A percentile compares a stretch with the other conserved stretches of the same genome.
Conservation (phyloP, 345 rosid genomes). For the Melaleuca alternifolia region DNA sequence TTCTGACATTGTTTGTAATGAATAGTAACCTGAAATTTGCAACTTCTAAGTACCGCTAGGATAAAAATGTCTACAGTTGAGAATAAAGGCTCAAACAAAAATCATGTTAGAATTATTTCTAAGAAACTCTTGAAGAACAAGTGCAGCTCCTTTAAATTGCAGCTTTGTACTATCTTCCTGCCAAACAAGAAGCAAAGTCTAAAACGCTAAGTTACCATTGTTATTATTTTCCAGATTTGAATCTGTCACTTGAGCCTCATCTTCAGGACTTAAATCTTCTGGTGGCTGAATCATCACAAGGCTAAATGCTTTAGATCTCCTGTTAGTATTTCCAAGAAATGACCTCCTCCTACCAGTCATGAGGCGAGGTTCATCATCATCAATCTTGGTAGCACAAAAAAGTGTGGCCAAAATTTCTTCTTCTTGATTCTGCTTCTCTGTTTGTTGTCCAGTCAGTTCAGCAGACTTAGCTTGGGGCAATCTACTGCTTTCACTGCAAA, state of each 20-base stretch:
- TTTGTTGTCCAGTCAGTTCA: neutral
- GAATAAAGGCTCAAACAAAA: neutral
- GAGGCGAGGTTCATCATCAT: neutral
- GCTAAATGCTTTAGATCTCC: neutral
- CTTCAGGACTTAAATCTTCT: neutral
- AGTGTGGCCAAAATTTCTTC: slow-evolving; percentile 1
- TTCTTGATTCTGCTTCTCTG: neutral
- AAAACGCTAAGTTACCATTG: neutral
- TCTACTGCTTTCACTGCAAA: neutral
- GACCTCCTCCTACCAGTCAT: neutral
- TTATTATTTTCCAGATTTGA: neutral
- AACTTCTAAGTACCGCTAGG: neutral
- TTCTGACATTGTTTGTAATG: neutral
- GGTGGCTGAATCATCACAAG: neutral
- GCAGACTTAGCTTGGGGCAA: neutral
- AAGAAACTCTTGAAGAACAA: neutral
- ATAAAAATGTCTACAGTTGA: neutral
- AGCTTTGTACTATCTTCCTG: neutral
- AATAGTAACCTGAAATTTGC: neutral
- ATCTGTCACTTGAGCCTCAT: neutral
- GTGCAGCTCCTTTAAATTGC: neutral
- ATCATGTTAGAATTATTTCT: neutral
- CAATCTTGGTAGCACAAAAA: neutral
- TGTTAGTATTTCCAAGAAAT: neutral
- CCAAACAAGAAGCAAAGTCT: neutral